Evolutionary conservation across 495 filamentous ascomycete genomes (phyloP).

Genomic region (Penicillium roqueforti): DNA sequence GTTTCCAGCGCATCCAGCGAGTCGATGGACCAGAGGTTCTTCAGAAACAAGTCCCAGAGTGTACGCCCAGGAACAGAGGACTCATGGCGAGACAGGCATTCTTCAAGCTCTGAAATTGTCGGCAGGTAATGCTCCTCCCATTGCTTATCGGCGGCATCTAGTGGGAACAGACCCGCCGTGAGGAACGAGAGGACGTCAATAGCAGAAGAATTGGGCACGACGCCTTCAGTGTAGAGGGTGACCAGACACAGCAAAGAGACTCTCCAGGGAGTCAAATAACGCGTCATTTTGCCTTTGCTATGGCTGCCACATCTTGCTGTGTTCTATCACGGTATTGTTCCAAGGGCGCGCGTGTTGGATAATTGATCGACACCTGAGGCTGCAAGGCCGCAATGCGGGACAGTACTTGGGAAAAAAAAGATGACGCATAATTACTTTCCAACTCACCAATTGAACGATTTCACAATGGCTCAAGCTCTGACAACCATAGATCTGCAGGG

Average conservation of each 20-base stretch:
- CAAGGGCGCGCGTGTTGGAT: conserved; percentile 18
- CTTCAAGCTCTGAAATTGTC: conserved; percentile 64
- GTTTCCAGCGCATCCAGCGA: conserved; percentile 70
- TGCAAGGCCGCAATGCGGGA: conserved; percentile 14
- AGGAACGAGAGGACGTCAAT: conserved; percentile 87
- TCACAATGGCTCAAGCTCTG: conserved; percentile 44
- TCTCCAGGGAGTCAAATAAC: conserved; percentile 81
- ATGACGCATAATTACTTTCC: conserved; percentile 20
- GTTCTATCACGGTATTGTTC: conserved; percentile 8
- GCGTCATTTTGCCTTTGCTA: conserved; percentile 53
- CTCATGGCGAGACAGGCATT: conserved; percentile 52
- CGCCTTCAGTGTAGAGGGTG: conserved; percentile 70
- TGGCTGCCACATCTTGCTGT: conserved; percentile 16
- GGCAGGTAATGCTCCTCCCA: conserved; percentile 48
- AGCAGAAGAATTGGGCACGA: conserved; percentile 68
- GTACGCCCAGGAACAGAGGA: conserved; percentile 72
- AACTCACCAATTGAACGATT: conserved; percentile 14
- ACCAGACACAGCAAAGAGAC: conserved; percentile 77
- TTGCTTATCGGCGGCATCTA: conserved; percentile 34
- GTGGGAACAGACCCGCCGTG: conserved; percentile 63
- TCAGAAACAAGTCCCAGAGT: conserved; percentile 80
- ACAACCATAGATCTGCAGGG: conserved; percentile 51
- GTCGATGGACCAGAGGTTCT: conserved; percentile 80
- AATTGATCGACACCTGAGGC: conserved; percentile 27
- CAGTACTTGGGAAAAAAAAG: conserved; percentile 16